These are phyloP conservation scores for Abrus precatorius DNA, from an alignment of 306 rosid species.

Conservation along the genomic window DNA sequence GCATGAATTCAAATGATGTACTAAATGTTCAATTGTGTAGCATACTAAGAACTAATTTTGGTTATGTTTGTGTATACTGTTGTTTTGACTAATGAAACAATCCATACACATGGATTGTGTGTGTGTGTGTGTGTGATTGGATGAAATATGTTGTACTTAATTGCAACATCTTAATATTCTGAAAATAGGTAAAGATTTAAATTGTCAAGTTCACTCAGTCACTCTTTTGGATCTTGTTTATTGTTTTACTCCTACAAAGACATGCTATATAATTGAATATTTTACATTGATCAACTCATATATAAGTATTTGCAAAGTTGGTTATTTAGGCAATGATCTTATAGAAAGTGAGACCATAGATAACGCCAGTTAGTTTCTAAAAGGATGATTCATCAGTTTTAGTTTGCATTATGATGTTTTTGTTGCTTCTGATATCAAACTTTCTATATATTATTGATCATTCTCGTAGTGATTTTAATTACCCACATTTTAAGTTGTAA, in stretches of 20 bases:
- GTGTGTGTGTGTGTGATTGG: conserved; percentile 3
- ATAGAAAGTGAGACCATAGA: no score
- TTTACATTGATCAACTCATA: background rate
- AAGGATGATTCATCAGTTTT: no score
- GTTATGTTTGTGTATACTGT: conserved; percentile 44
- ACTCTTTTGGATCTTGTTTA: conserved; percentile 20
- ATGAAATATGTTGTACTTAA: conserved; percentile 9
- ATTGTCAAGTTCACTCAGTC: background rate
- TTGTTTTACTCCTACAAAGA: conserved; percentile 8
- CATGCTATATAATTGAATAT: background rate
- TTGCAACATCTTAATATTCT: conserved; percentile 1
- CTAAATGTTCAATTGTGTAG: conserved; percentile 20
- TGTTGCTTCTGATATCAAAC: no score
- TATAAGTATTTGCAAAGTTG: background rate
- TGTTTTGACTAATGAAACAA: conserved; percentile 38
- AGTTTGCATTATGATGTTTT: no score
- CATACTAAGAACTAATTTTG: conserved; percentile 21
- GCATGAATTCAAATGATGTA: conserved; percentile 38
- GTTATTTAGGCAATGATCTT: no score
- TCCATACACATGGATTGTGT: conserved; percentile 19
- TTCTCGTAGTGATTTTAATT: no score
- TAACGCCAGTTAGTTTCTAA: no score
- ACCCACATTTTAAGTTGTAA: background rate
- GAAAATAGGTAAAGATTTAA: background rate
- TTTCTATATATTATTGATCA: no score